These are phyloP conservation scores for Apiotrichum brassicae DNA, from an alignment of 1,284 basidiomycete species.

Conservation along the genomic window DNA sequence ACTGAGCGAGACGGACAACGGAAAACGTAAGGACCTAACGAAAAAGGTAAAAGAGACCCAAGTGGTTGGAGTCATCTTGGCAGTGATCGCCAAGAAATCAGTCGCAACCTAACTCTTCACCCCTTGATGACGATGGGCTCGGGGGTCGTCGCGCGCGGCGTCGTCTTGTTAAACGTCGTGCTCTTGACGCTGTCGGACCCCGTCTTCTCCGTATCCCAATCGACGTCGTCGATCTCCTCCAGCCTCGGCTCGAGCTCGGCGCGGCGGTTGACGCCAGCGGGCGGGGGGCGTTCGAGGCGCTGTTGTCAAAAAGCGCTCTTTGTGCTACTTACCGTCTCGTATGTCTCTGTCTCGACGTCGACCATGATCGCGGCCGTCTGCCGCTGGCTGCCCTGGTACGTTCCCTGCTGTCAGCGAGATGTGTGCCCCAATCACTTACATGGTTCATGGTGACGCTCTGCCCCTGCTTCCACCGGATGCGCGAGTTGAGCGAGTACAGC, in stretches of 20 bases:
- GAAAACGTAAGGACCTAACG: too few species aligned
- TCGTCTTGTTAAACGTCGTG: neutral
- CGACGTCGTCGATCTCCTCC: neutral
- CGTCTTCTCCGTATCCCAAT: neutral
- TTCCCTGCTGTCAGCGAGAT: neutral
- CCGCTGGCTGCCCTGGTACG: neutral
- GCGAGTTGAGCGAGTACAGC: slow-evolving; percentile 29
- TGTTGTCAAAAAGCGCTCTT: neutral
- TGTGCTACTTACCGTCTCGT: slow-evolving; percentile 5
- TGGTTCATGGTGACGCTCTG: neutral
- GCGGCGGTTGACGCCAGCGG: too few species aligned
- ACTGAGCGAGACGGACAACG: too few species aligned
- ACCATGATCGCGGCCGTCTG: slow-evolving; percentile 16
- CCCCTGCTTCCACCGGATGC: slow-evolving; percentile 7
- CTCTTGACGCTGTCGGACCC: neutral
- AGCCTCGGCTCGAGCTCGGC: neutral
- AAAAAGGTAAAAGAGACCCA: too few species aligned
- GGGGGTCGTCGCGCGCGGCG: neutral
- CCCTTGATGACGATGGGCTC: too few species aligned
- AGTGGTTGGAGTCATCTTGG: too few species aligned
- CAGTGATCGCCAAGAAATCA: too few species aligned
- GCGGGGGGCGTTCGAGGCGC: neutral
- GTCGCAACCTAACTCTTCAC: too few species aligned
- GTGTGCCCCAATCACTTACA: too few species aligned
- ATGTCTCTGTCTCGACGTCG: slow-evolving; percentile 15